Evolutionary conservation across 345 rosid genomes (phyloP).

Genomic region (Camelina laxa): DNA sequence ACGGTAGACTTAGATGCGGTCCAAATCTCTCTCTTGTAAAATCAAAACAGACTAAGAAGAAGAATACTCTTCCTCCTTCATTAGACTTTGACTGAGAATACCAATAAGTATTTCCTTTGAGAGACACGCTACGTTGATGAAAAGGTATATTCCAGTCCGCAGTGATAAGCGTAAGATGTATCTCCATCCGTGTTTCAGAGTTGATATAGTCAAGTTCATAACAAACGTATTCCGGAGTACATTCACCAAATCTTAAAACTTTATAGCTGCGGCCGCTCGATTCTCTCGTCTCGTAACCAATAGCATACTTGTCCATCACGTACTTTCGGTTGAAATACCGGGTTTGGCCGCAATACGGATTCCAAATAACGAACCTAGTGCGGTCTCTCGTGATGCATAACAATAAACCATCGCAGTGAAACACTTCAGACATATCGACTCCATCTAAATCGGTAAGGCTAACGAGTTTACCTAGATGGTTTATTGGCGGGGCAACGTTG

Average conservation of each 20-base stretch:
- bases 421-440: not conserved
- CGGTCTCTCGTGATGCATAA: not conserved
- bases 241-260: not conserved
- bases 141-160: no score
- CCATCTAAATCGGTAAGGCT: not conserved
- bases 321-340: not conserved
- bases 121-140: no score
- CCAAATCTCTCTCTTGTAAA: no score
- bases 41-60: no score
- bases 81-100: no score
- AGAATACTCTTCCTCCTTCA: no score
- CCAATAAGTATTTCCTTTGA: no score
- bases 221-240: no score
- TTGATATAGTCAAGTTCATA: no score
- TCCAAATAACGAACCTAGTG: constrained; percentile 3
- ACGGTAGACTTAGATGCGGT: no score
- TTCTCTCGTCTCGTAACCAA: not conserved
- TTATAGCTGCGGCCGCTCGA: not conserved
- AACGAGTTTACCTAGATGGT: not conserved
- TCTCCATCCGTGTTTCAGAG: no score
- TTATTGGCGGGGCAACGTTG: not conserved
- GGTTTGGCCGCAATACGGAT: not conserved
- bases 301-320: not conserved
- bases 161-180: no score
- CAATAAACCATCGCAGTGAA: constrained; percentile 1